A percentile compares a stretch with the other conserved stretches of the same genome.
phyloP scores from a whole-genome alignment of 2,329 filamentous ascomycete genomes.

The Exophiala phaeomuriformis region DNA sequence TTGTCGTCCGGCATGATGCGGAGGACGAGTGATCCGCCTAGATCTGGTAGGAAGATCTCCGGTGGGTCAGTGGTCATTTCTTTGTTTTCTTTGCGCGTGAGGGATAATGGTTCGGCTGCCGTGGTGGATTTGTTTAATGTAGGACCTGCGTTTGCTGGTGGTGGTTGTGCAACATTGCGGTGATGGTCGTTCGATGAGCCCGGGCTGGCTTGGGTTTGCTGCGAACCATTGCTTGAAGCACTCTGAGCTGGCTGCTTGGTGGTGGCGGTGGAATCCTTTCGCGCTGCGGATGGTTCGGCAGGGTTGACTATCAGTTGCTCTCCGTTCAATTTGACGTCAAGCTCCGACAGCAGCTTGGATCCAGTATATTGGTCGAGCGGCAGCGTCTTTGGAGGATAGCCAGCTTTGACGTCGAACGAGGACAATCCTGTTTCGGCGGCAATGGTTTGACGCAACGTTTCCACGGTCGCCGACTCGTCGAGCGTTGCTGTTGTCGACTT shows the following conservation, averaged over 20 bases:
- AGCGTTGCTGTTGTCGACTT: conserved; percentile 60
- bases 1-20: conserved; percentile 97
- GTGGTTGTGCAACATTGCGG: conserved; percentile 1
- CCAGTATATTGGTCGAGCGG: conserved; percentile 49
- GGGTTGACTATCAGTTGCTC: conserved; percentile 60
- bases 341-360: conserved; percentile 46
- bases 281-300: conserved; percentile 33
- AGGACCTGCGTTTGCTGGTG: not conserved
- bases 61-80: conserved; percentile 51
- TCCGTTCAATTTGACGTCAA: conserved; percentile 57
- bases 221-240: not conserved
- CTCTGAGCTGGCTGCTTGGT: not conserved
- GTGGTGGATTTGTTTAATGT: conserved; percentile 11
- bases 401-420: conserved; percentile 71
- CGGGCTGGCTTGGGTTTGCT: not conserved
- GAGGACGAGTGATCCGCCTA: conserved; percentile 57
- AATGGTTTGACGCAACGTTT: conserved; percentile 37
- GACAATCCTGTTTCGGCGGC: conserved; percentile 56
- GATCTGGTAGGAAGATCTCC: conserved; percentile 51
- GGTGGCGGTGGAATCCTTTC: not conserved
- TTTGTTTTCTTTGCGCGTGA: conserved; percentile 38
- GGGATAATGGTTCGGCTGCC: conserved; percentile 27
- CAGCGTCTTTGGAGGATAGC: conserved; percentile 70
- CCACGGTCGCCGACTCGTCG: conserved; percentile 53
- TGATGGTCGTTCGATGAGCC: conserved; percentile 11